Base-by-base conservation (phyloP, 2,329 filamentous ascomycete genomes). In the Fusarium burgessii region DNA sequence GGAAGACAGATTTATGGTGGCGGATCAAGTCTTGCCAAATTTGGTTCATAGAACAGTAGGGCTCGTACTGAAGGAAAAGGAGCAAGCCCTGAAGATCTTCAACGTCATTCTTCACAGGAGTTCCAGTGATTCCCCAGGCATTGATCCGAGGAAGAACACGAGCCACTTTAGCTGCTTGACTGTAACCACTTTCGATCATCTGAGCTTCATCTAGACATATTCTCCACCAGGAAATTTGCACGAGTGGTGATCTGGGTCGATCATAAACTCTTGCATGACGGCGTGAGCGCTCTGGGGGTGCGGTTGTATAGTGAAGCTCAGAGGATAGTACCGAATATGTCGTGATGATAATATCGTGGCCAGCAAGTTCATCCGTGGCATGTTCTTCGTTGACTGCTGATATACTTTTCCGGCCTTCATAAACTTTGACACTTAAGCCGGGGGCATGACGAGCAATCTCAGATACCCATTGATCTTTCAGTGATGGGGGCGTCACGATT, bases 141-240 rank as follows among this genome's bases (percentile, higher is more conserved):
- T 97, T 95, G 70, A 93, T 82, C 32, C 96, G 88, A 46, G 95
- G 94, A 66, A 99, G 91, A 29, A 92, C 84, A 42, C 90, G 89
- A 38, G 94, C 94, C 17, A 98, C 90, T 49, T 87, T 89, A 2
- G 96, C 95, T 32, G 95, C 93, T 73, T 93, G 91, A 74, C 90
- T 95, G 7, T 97, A 90, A 36, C 94, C 94, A 71, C 89, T 95
- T 78, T 98, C 95, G 43, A 98, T 90, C 92, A 97, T 97, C 77
- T 99, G 96, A 1, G 95, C 91, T 83, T 91, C 94, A 63, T 92
- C 91, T 2, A 92, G 84, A 58, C 90, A 90, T 3, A 97, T 89
- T 43, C 95, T 88, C 94, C 94, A 98, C 94, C 94, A 98, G 2
- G 87, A 89, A 20, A 98, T 89, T 72, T 92, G 88, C 13, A 95